Base-by-base conservation (phyloP, 164 flowering plant genomes). In the Magnolia sinica region DNA sequence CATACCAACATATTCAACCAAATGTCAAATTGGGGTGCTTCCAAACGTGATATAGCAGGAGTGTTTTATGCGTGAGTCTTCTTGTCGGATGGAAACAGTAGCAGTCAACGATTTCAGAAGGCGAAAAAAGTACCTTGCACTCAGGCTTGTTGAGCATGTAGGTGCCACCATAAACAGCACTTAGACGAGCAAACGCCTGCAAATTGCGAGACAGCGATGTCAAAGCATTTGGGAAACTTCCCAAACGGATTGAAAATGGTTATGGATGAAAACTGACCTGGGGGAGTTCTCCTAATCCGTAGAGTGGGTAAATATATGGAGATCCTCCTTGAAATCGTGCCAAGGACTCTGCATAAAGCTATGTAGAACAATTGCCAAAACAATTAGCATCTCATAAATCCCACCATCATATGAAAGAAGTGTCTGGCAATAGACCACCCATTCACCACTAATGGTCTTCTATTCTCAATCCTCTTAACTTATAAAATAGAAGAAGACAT, bases 101-200 rank as follows among this genome's bases (percentile, higher is more conserved):
- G 61, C 61, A 55, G 13, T 55, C 16, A 55, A 2, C 7, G 14
- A 55, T 55, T 55, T 16, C 16, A 7, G 13, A 70, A 20, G 72
- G 29, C 14, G 18, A 61, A 50, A 67, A 76, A 18, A 64, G 69
- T 83, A 95, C 99, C 93, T 92, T 87, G 76, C 97, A 94, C 59
- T 91, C 87, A 68, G 99, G 97, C 90, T 94, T 96, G 92, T 87
- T 93, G 64, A 96, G 97, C 99, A 96, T 96, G 89, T 96, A 96
- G 67, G 97, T 96, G 58, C 99, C 98, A 79, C 99, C 98, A 82
- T 94, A 96, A 71, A 94, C 99, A 29, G 97, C 97, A 87, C 99
- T 96, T 11, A 96, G 79, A 79, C 98, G 99, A 55, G 99, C 98
- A 86, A 96, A 96, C 72, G 94, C 97, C 98, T 92, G 86, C 50